Conservation (phyloP, 2,329 filamentous ascomycete genomes). For the Ilyonectria mors-panacis region DNA sequence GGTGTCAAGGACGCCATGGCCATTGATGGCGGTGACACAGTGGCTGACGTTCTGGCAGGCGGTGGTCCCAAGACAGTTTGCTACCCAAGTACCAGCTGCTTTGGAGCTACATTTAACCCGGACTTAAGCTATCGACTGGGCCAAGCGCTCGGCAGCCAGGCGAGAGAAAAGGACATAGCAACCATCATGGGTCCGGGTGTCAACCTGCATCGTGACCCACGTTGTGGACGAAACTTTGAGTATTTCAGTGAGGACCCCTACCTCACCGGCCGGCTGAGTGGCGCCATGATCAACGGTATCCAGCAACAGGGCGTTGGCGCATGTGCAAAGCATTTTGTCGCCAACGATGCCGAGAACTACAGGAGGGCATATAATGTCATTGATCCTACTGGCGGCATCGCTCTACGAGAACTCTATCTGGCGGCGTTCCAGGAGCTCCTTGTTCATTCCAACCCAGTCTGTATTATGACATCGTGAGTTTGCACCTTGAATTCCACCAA, state of each 20-base stretch:
- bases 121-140: slow-evolving; percentile 24
- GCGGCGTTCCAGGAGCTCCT: slow-evolving; percentile 31
- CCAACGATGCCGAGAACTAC: slow-evolving; percentile 34
- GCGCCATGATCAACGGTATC: slow-evolving; percentile 33
- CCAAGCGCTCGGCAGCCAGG: slow-evolving; percentile 24
- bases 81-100: slow-evolving; percentile 25
- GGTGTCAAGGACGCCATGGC: background rate
- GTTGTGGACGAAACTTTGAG: slow-evolving; percentile 36
- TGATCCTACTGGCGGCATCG: background rate
- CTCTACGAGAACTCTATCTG: slow-evolving; percentile 29
- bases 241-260: slow-evolving; percentile 39
- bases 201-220: slow-evolving; percentile 36
- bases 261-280: slow-evolving; percentile 30
- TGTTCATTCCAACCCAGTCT: slow-evolving; percentile 13
- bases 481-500: no score
- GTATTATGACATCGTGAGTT: slow-evolving; percentile 36
- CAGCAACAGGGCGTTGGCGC: slow-evolving; percentile 24
- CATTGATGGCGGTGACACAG: no score
- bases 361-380: slow-evolving; percentile 30
- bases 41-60: no score
- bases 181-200: slow-evolving; percentile 32
- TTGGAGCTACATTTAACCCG: slow-evolving; percentile 26
- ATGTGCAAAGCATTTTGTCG: slow-evolving; percentile 35
- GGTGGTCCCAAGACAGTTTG: slow-evolving; percentile 7
- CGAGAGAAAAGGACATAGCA: slow-evolving; percentile 26